Evolutionary conservation across 345 rosid species (phyloP), one percentile per base, ranked within the genome.

Genomic region (Arabis alpina): DNA sequence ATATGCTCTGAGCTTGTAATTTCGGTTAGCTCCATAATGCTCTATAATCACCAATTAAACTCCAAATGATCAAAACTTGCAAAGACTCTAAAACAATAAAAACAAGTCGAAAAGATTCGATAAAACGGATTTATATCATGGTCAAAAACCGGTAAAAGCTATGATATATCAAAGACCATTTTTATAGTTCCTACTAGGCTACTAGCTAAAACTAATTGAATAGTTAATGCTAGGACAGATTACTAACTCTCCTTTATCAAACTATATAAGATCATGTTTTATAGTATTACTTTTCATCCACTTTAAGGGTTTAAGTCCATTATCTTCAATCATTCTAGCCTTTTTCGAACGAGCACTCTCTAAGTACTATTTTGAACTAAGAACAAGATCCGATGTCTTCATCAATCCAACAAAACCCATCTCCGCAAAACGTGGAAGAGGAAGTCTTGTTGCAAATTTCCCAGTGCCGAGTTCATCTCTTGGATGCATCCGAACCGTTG

Each of bases 401-500:
- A 11, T 28, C 62, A 53, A 54, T 42, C 36, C 63, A 43, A 44
- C 36, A 68, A 44, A 56, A 32, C 64, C 64, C 34, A 32, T 45
- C 64, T 55, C 15, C 56, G 79, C 73, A 44, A 70, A 75, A 30
- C 39, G 56, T 79, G 52, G 74, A 51, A 58, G 71, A 82, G 24
- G 77, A 92, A 44, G 34, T 78, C 47, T 72, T 87, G 14, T 61
- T 91, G 39, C 80, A 45, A 10, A 64, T 91, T 58, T 86, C 92
- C 41, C 81, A 68, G 52, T 87, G 92, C 78, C 76, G 64, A 1
- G 95, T 79, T 64, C 85, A 86, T 58, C 78, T 91, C 8, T 72
- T 83, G 84, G 83, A 83, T 12, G 86, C 58, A 60, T 91, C 91
- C 25, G 87, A 91, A 71, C 84, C 85, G 6, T 8, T 85, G 19